Evolutionary conservation across 1,284 basidiomycete species (phyloP).

Genomic region (Lentinus polychrous): DNA sequence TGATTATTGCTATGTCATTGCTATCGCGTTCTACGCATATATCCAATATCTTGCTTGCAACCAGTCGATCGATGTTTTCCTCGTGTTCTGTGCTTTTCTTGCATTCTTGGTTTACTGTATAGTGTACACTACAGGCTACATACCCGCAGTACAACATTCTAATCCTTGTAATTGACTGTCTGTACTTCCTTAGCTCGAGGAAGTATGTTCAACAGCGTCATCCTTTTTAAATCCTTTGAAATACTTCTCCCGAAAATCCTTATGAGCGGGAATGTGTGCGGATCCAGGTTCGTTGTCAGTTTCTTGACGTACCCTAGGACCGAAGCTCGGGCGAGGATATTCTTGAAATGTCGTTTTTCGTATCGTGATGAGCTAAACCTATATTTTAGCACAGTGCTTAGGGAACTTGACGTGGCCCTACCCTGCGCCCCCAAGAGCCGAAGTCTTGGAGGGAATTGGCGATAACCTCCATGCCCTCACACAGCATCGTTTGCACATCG

Average conservation of each 20-base stretch:
- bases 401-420: conserved; percentile 34
- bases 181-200: too few relatives aligned
- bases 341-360: conserved; percentile 54
- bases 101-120: not conserved
- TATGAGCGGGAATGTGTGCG: conserved; percentile 61
- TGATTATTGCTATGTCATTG: too few relatives aligned
- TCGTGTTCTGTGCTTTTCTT: too few relatives aligned
- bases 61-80: not conserved
- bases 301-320: conserved; percentile 18
- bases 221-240: conserved; percentile 66
- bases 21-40: too few relatives aligned
- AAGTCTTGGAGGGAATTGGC: conserved; percentile 93
- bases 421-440: conserved; percentile 90
- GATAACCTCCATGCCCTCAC: conserved; percentile 83
- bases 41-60: not conserved
- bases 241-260: conserved; percentile 75
- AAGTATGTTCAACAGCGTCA: not conserved
- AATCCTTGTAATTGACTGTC: too few relatives aligned
- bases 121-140: not conserved
- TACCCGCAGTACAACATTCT: conserved; percentile 6
- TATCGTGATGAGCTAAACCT: conserved; percentile 77
- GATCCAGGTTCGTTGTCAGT: conserved; percentile 12
- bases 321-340: conserved; percentile 49
- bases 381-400: not conserved
- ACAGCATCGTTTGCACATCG: conserved; percentile 68